These are phyloP conservation scores for Lipomyces orientalis DNA, from an alignment of 805 yeast species.

Conservation along the genomic window DNA sequence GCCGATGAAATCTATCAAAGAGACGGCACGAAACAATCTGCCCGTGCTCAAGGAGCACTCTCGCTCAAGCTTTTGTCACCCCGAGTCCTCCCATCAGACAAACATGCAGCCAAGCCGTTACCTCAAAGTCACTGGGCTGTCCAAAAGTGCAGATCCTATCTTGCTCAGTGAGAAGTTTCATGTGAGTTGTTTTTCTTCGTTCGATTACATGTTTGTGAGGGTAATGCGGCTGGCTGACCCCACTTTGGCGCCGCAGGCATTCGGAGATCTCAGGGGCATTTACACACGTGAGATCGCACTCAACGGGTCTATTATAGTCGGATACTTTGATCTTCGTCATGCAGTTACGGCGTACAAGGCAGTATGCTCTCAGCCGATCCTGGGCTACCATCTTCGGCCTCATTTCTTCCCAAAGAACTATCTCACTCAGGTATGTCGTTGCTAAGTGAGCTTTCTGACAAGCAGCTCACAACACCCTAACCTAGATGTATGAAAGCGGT, in stretches of 20 bases:
- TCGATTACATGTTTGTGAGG: neutral
- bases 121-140: slow-evolving; percentile 28
- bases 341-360: slow-evolving; percentile 39
- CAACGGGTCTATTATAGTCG: slow-evolving; percentile 38
- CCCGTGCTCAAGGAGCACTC: slow-evolving; percentile 24
- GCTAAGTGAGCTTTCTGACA: neutral
- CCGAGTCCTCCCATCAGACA: neutral
- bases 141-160: slow-evolving; percentile 26
- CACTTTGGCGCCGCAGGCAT: slow-evolving; percentile 18
- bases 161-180: slow-evolving; percentile 22
- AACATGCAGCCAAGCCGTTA: slow-evolving; percentile 28
- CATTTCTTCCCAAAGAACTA: slow-evolving; percentile 30
- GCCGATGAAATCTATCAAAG: slow-evolving; percentile 6
- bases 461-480: neutral
- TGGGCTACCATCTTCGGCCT: slow-evolving; percentile 32
- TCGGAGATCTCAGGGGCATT: slow-evolving; percentile 40
- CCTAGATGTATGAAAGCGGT: slow-evolving; percentile 32
- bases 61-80: slow-evolving; percentile 14
- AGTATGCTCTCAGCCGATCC: slow-evolving; percentile 38
- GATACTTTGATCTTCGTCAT: slow-evolving; percentile 39
- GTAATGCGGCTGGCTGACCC: slow-evolving; percentile 3
- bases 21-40: slow-evolving; percentile 4
- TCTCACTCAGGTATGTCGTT: slow-evolving; percentile 16
- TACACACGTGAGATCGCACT: slow-evolving; percentile 36
- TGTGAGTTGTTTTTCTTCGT: slow-evolving; percentile 12